Evolutionary conservation across 805 yeast species (phyloP), one percentile per base, ranked within the genome.

Genomic region (Ascoidea rubescens): DNA sequence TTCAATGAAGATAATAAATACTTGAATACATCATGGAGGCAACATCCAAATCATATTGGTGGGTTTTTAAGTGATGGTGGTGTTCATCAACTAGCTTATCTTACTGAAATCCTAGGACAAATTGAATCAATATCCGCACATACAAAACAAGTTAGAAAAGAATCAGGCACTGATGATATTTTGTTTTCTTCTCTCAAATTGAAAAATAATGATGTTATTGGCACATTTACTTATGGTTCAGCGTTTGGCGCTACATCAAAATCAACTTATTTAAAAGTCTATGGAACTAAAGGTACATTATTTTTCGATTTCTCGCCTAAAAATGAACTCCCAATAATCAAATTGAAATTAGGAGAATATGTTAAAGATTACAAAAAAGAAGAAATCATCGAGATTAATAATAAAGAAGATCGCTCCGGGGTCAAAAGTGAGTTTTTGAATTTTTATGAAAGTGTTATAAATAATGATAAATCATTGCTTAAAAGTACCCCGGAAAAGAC

Each of bases 21-120:
- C 62, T 63, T 80, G 54, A 65, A 70, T 28, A 90, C 97, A 1
- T 52, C 81, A 14, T 91, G 98, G 98, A 83, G 97, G 74, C 79
- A 77, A 64, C 73, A 82, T 49, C 97, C 98, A 37, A 82, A 87
- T 66, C 97, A 91, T 64, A 77, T 89, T 58, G 98, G 98, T 52
- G 97, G 97, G 0, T 90, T 73, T 67, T 71, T 91, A 60, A 82
- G 91, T 54, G 98, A 91, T 62, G 97, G 96, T 62, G 98, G 97
- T 64, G 98, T 91, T 30, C 98, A 91, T 68, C 97, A 90, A 67
- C 71, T 90, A 65, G 96, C 96, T 2, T 70, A 88, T 45, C 74
- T 90, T 57, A 88, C 96, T 6, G 87, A 80, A 54, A 80, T 88
- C 17, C 71, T 91, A 52, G 97, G 98, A 51, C 71, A 73, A 30